Base-by-base conservation (phyloP, 805 yeast species). In the Candida cerambycidarum region DNA sequence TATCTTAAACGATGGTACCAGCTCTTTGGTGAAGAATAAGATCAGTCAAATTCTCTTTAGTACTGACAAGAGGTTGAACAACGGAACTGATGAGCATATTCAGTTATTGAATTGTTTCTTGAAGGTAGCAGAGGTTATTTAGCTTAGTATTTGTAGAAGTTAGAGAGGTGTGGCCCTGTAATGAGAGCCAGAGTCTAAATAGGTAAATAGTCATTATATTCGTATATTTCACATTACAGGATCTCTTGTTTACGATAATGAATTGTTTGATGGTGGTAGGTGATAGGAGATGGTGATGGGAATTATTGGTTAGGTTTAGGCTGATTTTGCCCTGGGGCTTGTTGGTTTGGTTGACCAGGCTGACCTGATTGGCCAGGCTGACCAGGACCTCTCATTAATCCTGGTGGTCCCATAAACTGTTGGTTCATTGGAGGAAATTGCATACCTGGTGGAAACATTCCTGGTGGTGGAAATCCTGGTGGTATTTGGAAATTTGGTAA, bases 81-180 rank as follows among this genome's bases (percentile, higher is more conserved):
- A 82, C 56, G 99, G 99, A 12, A 79, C 96, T 3, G 95, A 89
- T 55, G 99, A 92, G 59, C 88, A 85, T 45, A 67, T 92, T 21
- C 96, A 87, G 54, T 56, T 93, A 16, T 71, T 92, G 51, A 85
- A 86, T 53, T 69, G 89, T 51, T 58, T 62, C 39, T 53, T 70
- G 44, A 63, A 62, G 46, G 46, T 69, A 0, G 48, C 71, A 5
- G 50, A 50, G 15, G 47, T 37, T n/a, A 40, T 57, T 21, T 56
- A 42, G n/a, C n/a, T n/a, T n/a, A n/a, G n/a, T n/a, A n/a, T n/a
- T n/a, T n/a, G n/a, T n/a, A n/a, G n/a, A n/a, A n/a, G n/a, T n/a
- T n/a, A n/a, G n/a, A n/a, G n/a, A n/a, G n/a, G n/a, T n/a, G n/a
- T n/a, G n/a, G n/a, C n/a, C n/a, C n/a, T n/a, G n/a, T n/a, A n/a